Conservation (phyloP, 1,284 basidiomycete species). For the Trametes hirsuta region DNA sequence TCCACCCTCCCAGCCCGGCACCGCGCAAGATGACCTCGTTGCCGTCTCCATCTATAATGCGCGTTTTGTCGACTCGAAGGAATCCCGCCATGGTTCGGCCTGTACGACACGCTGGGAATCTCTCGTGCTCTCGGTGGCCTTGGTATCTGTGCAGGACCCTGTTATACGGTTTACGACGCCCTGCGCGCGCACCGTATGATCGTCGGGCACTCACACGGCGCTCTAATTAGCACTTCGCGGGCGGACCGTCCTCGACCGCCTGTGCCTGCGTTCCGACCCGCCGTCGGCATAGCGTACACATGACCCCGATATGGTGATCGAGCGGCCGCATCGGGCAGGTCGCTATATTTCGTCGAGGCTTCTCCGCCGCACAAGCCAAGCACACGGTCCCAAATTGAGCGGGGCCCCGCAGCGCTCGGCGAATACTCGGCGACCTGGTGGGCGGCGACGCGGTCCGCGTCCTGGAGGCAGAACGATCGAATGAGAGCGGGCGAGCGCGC, state of each 20-base stretch:
- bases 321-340: not conserved
- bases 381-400: not conserved
- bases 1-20: slow-evolving; percentile 73
- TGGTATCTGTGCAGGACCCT: too few relatives aligned
- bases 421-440: not conserved
- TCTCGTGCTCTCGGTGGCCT: too few relatives aligned
- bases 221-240: slow-evolving; percentile 3
- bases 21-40: slow-evolving; percentile 65
- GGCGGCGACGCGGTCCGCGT: not conserved
- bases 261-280: not conserved
- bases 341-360: not conserved
- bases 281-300: not conserved
- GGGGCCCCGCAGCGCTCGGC: not conserved
- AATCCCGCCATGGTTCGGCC: slow-evolving; percentile 9
- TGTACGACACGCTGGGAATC: not conserved
- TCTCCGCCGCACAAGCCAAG: not conserved
- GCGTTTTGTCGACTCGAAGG: slow-evolving; percentile 11
- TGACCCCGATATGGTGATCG: slow-evolving; percentile 4
- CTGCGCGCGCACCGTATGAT: not conserved
- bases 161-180: too few relatives aligned
- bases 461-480: not conserved
- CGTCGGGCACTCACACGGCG: not conserved
- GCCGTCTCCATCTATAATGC: slow-evolving; percentile 55
- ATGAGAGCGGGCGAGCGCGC: not conserved
- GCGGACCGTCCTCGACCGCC: not conserved